These are phyloP conservation scores for Sinapis alba DNA, from an alignment of 441 rosid genomes.

Conservation along the genomic window DNA sequence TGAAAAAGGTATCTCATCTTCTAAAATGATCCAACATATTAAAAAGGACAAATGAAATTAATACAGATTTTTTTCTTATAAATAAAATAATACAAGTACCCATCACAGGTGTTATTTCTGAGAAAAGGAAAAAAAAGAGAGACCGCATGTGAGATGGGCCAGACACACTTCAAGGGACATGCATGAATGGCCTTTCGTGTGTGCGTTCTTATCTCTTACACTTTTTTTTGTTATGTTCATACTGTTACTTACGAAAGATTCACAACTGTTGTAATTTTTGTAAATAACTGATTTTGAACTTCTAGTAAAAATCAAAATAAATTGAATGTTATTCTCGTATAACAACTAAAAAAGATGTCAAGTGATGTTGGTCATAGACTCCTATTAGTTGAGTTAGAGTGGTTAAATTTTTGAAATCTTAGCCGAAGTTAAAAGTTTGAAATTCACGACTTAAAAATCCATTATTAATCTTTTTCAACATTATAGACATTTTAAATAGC, in stretches of 20 bases:
- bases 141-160: constrained; percentile 44
- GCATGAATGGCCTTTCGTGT: constrained; percentile 28
- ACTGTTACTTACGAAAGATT: background rate
- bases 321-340: background rate
- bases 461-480: background rate
- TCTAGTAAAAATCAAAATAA: background rate
- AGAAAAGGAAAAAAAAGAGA: background rate
- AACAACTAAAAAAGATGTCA: background rate
- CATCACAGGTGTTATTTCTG: background rate
- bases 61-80: background rate
- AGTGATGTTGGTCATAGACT: background rate
- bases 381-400: background rate
- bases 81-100: background rate
- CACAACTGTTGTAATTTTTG: background rate
- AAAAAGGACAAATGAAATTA: background rate
- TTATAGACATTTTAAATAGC: background rate
- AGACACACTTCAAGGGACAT: constrained; percentile 35
- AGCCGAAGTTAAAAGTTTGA: background rate
- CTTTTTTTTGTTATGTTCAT: background rate
- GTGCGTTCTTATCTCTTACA: background rate
- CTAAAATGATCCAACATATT: constrained; percentile 9
- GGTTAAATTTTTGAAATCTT: background rate
- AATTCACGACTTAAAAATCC: background rate
- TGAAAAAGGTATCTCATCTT: constrained; percentile 21
- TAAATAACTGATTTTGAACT: background rate